These are phyloP conservation scores for Saururus chinensis DNA, from an alignment of 164 flowering plant species.

Conservation along the genomic window DNA sequence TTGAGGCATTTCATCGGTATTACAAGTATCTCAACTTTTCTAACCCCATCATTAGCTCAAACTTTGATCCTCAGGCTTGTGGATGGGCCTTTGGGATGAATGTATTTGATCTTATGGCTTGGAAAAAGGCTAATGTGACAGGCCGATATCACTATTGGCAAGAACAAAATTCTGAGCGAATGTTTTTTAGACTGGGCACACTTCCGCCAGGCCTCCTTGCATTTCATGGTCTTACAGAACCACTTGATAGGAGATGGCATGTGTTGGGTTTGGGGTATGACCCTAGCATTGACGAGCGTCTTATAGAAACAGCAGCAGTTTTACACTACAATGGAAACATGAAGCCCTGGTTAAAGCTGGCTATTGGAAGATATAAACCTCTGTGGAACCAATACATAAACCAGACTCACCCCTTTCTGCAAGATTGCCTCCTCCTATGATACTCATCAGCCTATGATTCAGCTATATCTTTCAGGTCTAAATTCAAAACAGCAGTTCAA, in stretches of 20 bases:
- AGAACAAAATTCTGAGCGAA: constrained; percentile 50
- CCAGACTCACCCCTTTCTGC: constrained; percentile 42
- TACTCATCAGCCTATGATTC: not conserved
- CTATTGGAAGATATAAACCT: constrained; percentile 52
- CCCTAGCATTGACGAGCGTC: constrained; percentile 51
- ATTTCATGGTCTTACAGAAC: constrained; percentile 80
- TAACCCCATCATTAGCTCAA: constrained; percentile 55
- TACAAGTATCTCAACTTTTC: constrained; percentile 83
- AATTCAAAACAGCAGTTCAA: not conserved
- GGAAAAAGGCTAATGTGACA: constrained; percentile 72
- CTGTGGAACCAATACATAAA: constrained; percentile 65
- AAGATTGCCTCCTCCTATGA: constrained; percentile 41
- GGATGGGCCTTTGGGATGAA: constrained; percentile 95
- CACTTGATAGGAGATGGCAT: constrained; percentile 91
- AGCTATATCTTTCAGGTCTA: constrained; percentile 4
- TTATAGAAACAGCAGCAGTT: constrained; percentile 75
- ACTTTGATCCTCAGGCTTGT: constrained; percentile 79
- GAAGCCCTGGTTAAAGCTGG: constrained; percentile 84
- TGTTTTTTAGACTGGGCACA: constrained; percentile 71
- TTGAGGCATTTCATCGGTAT: constrained; percentile 76
- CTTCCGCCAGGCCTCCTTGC: constrained; percentile 71
- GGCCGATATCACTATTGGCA: constrained; percentile 70
- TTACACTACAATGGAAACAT: constrained; percentile 75
- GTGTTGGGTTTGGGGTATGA: constrained; percentile 75
- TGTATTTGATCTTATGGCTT: constrained; percentile 66